Evolutionary conservation across 139 green algal genomes (phyloP).

Genomic region (Chlamydomonas incerta): DNA sequence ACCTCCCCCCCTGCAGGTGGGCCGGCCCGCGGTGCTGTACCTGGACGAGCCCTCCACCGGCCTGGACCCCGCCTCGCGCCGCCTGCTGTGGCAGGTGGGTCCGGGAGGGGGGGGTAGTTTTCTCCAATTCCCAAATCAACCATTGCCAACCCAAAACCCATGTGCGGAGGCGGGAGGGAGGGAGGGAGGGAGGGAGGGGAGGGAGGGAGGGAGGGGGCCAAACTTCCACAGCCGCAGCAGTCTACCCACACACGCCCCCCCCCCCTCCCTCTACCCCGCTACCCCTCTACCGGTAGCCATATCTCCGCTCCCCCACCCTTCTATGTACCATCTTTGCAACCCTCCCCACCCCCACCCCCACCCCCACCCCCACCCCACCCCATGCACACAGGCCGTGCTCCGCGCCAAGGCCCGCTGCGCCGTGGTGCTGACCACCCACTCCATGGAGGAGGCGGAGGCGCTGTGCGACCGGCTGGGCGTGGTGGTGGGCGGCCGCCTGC

Average conservation of each 20-base stretch:
- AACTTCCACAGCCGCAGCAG: too few species aligned
- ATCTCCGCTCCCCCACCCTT: too few species aligned
- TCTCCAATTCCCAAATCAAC: too few species aligned
- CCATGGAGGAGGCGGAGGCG: slow-evolving; percentile 95
- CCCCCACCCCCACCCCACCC: neutral
- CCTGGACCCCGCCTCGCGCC: slow-evolving; percentile 82
- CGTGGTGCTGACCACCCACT: slow-evolving; percentile 87
- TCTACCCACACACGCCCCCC: too few species aligned
- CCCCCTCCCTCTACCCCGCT: too few species aligned
- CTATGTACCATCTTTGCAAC: too few species aligned
- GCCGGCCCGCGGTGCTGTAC: slow-evolving; percentile 79
- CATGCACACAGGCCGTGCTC: slow-evolving; percentile 28
- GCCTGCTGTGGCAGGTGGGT: slow-evolving; percentile 60
- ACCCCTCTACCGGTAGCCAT: too few species aligned
- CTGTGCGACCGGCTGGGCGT: slow-evolving; percentile 90
- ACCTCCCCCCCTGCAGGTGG: slow-evolving; percentile 59
- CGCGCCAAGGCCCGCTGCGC: slow-evolving; percentile 67
- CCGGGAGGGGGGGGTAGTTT: neutral
- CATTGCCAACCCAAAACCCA: neutral
- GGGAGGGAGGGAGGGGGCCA: too few species aligned
- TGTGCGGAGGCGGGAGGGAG: neutral
- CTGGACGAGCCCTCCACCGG: slow-evolving; percentile 96
- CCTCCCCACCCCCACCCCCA: neutral
- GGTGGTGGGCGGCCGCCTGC: slow-evolving; percentile 84
- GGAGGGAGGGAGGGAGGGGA: too few species aligned